Evolutionary conservation across 441 rosid genomes (phyloP).

Genomic region (Corymbia calophylla): DNA sequence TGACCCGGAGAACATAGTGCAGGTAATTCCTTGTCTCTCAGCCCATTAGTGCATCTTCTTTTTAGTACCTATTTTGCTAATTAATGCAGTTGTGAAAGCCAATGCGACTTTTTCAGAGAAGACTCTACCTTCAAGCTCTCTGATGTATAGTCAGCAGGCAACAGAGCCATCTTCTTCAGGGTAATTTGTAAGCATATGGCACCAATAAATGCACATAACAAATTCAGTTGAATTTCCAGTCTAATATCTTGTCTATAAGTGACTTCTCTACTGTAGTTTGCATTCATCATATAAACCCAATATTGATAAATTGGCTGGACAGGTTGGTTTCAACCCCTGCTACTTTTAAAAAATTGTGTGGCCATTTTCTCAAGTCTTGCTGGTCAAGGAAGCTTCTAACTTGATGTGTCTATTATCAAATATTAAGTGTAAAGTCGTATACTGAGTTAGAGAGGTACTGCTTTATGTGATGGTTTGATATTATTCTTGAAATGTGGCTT

Average conservation of each 20-base stretch:
- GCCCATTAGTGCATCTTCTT: background rate
- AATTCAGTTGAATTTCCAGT: background rate
- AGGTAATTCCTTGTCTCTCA: background rate
- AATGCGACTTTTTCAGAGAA: slow-evolving; percentile 64
- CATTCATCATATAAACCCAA: background rate
- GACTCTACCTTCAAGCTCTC: slow-evolving; percentile 46
- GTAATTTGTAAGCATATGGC: slow-evolving; percentile 25
- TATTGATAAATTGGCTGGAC: background rate
- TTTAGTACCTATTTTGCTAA: background rate
- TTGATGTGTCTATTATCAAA: background rate
- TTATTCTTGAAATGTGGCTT: background rate
- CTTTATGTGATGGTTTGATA: background rate
- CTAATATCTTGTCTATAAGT: background rate
- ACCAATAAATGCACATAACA: background rate
- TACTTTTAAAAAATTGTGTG: background rate
- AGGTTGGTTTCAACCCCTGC: background rate
- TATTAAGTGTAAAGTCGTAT: background rate
- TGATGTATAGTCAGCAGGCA: slow-evolving; percentile 53
- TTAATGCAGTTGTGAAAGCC: slow-evolving; percentile 69
- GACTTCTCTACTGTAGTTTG: background rate
- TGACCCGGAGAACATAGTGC: background rate
- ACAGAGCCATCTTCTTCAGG: slow-evolving; percentile 49
- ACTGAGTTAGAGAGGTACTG: background rate
- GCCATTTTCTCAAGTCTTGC: background rate
- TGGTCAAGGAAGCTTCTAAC: background rate